Conservation (phyloP, 2,329 filamentous ascomycete genomes). For the Aureobasidium sp. region DNA sequence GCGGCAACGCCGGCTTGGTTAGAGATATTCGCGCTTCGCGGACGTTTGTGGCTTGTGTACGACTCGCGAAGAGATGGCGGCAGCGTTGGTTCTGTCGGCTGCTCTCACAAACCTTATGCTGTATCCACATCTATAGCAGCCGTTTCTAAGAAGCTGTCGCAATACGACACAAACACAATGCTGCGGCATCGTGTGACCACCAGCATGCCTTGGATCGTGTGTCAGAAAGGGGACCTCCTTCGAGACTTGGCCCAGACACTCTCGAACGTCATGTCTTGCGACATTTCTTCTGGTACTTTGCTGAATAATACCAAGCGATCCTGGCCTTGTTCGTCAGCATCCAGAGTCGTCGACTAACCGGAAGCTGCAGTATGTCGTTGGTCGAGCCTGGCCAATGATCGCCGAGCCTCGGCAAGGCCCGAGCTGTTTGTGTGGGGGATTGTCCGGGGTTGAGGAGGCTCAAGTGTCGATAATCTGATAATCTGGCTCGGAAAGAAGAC, state of each 20-base stretch:
- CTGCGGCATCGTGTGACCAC: neutral
- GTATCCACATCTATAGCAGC: neutral
- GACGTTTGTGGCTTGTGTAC: neutral
- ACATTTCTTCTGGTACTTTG: neutral
- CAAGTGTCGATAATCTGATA: neutral
- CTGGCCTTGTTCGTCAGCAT: neutral
- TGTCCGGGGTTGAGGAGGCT: no score
- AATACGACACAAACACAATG: neutral
- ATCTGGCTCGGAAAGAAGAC: neutral
- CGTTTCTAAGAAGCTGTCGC: neutral
- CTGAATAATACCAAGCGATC: neutral
- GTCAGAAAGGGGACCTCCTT: neutral
- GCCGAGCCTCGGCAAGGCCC: neutral
- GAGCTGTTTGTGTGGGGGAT: neutral
- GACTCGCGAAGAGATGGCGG: neutral
- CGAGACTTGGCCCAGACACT: neutral
- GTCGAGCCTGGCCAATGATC: neutral
- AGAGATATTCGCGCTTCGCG: neutral
- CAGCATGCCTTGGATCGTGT: neutral
- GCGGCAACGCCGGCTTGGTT: slow-evolving; percentile 3
- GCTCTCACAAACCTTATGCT: neutral
- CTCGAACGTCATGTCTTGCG: neutral
- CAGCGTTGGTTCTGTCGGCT: slow-evolving; percentile 3
- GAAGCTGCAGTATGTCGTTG: neutral
- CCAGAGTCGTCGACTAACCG: neutral